These are phyloP conservation scores for Dysphania ambrosioides DNA, from an alignment of 148 eudicot species.

Conservation along the genomic window DNA sequence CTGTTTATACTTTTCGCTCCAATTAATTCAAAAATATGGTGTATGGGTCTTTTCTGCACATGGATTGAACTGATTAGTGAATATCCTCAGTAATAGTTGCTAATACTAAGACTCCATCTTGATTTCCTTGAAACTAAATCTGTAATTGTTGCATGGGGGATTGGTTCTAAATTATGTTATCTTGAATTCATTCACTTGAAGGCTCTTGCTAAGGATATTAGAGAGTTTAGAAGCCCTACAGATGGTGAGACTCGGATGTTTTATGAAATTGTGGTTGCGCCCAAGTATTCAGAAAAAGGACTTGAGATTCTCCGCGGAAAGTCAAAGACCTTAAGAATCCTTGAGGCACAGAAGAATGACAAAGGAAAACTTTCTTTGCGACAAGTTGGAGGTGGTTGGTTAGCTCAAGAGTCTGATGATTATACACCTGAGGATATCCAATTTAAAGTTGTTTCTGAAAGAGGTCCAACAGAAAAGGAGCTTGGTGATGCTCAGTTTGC, in stretches of 20 bases:
- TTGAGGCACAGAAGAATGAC: constrained; percentile 77
- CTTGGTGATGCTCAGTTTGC: constrained; percentile 89
- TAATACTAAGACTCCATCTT: background rate
- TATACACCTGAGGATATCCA: constrained; percentile 69
- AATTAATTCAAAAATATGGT: background rate
- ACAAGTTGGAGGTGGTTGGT: constrained; percentile 98
- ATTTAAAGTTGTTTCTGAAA: constrained; percentile 62
- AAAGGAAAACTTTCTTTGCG: constrained; percentile 84
- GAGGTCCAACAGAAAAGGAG: constrained; percentile 56
- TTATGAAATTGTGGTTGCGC: constrained; percentile 96
- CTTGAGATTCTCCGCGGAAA: constrained; percentile 94
- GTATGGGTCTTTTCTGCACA: background rate
- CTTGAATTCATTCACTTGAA: constrained; percentile 13
- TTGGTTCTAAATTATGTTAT: background rate
- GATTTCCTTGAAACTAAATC: background rate
- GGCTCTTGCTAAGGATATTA: constrained; percentile 86
- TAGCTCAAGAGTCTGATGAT: constrained; percentile 95
- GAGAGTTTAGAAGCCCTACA: constrained; percentile 96
- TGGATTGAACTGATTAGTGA: background rate
- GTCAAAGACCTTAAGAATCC: constrained; percentile 92
- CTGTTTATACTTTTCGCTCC: background rate
- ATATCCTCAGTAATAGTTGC: background rate
- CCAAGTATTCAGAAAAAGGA: constrained; percentile 73
- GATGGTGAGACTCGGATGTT: constrained; percentile 97
- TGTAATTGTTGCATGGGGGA: background rate